Percentiles rank a stretch among this genome's conserved stretches.
phyloP scores from a whole-genome alignment of 495 filamentous ascomycete genomes.

The Neurospora terricola region DNA sequence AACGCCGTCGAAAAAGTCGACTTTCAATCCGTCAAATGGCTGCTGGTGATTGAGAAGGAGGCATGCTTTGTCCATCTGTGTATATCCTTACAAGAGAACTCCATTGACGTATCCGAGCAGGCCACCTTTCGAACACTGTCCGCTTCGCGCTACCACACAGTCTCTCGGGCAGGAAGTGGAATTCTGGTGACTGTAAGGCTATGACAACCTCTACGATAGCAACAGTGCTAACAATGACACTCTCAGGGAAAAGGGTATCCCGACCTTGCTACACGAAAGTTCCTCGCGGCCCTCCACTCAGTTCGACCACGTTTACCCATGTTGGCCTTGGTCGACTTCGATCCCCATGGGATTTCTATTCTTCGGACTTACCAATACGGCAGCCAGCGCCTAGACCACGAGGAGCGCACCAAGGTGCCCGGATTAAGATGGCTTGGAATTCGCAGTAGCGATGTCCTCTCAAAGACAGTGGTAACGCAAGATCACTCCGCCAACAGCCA shows the following conservation, averaged over 20 bases:
- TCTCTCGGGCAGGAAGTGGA: slow-evolving; percentile 10
- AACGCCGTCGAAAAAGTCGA: slow-evolving; percentile 44
- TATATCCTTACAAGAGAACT: slow-evolving; percentile 5
- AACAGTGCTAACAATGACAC: not conserved
- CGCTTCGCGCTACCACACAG: slow-evolving; percentile 14
- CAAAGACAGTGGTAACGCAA: not conserved
- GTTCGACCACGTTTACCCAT: slow-evolving; percentile 36
- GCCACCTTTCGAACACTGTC: slow-evolving; percentile 59
- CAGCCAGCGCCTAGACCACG: slow-evolving; percentile 62
- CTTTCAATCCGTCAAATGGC: slow-evolving; percentile 50
- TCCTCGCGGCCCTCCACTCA: slow-evolving; percentile 42
- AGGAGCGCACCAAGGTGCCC: slow-evolving; percentile 49
- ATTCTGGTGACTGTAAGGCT: slow-evolving; percentile 24
- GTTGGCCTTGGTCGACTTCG: slow-evolving; percentile 69
- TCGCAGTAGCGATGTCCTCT: slow-evolving; percentile 46
- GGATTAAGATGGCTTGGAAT: slow-evolving; percentile 67
- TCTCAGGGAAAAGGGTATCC: slow-evolving; percentile 83
- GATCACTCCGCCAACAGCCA: not conserved
- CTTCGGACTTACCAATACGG: slow-evolving; percentile 80
- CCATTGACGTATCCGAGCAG: slow-evolving; percentile 27
- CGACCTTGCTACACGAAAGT: slow-evolving; percentile 68
- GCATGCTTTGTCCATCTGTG: slow-evolving; percentile 26
- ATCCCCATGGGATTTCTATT: slow-evolving; percentile 80
- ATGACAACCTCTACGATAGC: not conserved
- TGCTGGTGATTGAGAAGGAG: slow-evolving; percentile 90